Evolutionary conservation across 768 basidiomycete genomes (phyloP).

Genomic region (Panus rudis): DNA sequence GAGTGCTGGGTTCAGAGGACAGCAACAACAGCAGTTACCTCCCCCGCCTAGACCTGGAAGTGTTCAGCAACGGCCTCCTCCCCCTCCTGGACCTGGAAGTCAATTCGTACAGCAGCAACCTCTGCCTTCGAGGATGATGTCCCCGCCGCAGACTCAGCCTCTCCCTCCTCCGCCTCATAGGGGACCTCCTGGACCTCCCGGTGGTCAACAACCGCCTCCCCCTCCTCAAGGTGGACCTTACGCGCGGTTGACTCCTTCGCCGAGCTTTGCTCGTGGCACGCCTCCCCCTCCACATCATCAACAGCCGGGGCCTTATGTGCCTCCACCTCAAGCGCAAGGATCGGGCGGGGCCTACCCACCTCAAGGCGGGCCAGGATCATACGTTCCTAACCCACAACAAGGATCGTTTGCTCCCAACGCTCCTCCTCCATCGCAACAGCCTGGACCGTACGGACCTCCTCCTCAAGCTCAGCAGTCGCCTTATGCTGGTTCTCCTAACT

Average conservation of each 20-base stretch:
- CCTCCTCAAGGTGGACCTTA: conserved; percentile 27
- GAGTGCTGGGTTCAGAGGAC: too few species aligned
- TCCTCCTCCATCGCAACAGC: conserved; percentile 10
- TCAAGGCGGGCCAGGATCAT: conserved; percentile 12
- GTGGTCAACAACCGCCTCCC: conserved; percentile 16
- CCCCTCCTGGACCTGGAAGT: conserved; percentile 34
- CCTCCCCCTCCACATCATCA: conserved; percentile 23
- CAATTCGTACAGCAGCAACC: too few species aligned
- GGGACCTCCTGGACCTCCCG: conserved; percentile 26
- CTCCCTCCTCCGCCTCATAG: conserved; percentile 28
- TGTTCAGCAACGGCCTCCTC: conserved; percentile 40
- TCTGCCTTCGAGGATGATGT: conserved; percentile 9
- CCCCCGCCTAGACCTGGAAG: conserved; percentile 65
- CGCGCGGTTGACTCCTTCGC: conserved; percentile 35
- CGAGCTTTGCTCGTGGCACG: conserved; percentile 25
- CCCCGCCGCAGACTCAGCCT: conserved; percentile 24
- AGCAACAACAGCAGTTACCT: conserved; percentile 19
- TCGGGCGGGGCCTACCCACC: too few species aligned
- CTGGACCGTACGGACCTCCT: conserved; percentile 14
- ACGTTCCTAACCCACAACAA: conserved; percentile 10
- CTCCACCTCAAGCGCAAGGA: conserved; percentile 37
- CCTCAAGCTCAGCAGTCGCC: conserved; percentile 15
- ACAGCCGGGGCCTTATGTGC: conserved; percentile 27
- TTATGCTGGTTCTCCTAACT: conserved; percentile 20
- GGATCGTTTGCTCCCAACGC: conserved; percentile 7